Evolutionary conservation across 2,329 filamentous ascomycete genomes (phyloP), one percentile per base, ranked within the genome.

Genomic region (Colletotrichum aenigma): DNA sequence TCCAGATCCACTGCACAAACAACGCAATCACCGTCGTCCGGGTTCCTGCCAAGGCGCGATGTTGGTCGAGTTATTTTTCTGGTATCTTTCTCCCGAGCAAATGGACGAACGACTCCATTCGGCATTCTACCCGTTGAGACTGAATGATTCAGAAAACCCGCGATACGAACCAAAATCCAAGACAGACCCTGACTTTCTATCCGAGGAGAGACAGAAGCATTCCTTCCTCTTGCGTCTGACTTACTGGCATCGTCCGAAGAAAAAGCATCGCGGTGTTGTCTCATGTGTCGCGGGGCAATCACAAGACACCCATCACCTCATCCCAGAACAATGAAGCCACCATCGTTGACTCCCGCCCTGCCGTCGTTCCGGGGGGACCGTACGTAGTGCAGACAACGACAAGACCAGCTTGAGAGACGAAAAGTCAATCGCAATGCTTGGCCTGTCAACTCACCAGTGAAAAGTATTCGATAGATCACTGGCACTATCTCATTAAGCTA

Each of bases 401-500:
- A 30, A 30, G 38, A 58, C 34, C 21, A 52, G 36, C 55, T 12
- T 30, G 30, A 56, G 56, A 52, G 30, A n/a, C 21, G 10, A 58
- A 74, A 61, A 71, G 67, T 74, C 72, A 66, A 75, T 75, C 55
- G 48, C 38, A 36, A 26, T 30, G 55, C 72, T 72, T 62, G 68
- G 61, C 61, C 7, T 52, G n/a, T 62, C 55, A 62, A 56, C 69
- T 18, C 38, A 26, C 68, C 55, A 72, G 72, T 71, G 34, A 43
- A 30, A 52, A 66, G n/a, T 36, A n/a, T 26, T 60, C 48, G 34
- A 72, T 48, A 68, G 16, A 61, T 38, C 21, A 58, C 48, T 72
- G 68, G 62, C 69, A 72, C 62, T 36, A 65, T 58, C 34, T 64
- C 55, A 69, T 68, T 65, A 76, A 74, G 70, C 74, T 76, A 74